Evolutionary conservation across 1,139 yeast genomes (phyloP).

Genomic region (Zygoascus sp.): DNA sequence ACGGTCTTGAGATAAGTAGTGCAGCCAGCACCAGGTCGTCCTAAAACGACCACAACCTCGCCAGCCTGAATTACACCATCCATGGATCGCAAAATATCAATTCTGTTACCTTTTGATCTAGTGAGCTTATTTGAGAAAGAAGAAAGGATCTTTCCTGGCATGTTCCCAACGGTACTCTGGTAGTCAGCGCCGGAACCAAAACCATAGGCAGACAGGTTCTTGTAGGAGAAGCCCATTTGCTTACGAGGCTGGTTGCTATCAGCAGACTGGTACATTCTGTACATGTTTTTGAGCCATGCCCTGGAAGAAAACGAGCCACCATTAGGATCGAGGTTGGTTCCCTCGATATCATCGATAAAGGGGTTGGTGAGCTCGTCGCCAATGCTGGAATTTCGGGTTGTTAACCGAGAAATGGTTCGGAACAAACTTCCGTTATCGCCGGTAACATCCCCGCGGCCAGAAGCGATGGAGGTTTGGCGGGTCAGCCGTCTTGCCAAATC

Average conservation of each 20-base stretch:
- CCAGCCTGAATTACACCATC: slow-evolving; percentile 68
- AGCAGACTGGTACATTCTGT: slow-evolving; percentile 33
- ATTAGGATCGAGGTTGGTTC: slow-evolving; percentile 50
- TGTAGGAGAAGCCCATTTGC: slow-evolving; percentile 57
- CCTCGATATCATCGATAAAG: slow-evolving; percentile 24
- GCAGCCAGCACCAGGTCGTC: slow-evolving; percentile 85
- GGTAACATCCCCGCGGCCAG: slow-evolving; percentile 1
- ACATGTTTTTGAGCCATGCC: slow-evolving; percentile 71
- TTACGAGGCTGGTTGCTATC: slow-evolving; percentile 19
- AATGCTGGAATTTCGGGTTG: slow-evolving; percentile 15
- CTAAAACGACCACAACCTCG: slow-evolving; percentile 69
- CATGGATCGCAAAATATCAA: slow-evolving; percentile 61
- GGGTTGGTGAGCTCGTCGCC: slow-evolving; percentile 19
- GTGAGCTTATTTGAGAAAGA: slow-evolving; percentile 21
- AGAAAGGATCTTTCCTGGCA: slow-evolving; percentile 30
- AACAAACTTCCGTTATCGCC: slow-evolving; percentile 5
- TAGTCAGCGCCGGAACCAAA: slow-evolving; percentile 74
- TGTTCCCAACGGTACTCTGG: slow-evolving; percentile 65
- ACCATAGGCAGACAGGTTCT: slow-evolving; percentile 66
- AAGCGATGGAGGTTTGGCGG: slow-evolving; percentile 20
- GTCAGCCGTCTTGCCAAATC: slow-evolving; percentile 29
- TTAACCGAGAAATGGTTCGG: slow-evolving; percentile 8
- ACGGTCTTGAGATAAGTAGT: slow-evolving; percentile 70
- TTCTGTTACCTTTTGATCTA: slow-evolving; percentile 32
- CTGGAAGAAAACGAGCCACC: slow-evolving; percentile 55